These are phyloP conservation scores for Botrytis medusae DNA, from an alignment of 2,329 filamentous ascomycete species.

Conservation along the genomic window DNA sequence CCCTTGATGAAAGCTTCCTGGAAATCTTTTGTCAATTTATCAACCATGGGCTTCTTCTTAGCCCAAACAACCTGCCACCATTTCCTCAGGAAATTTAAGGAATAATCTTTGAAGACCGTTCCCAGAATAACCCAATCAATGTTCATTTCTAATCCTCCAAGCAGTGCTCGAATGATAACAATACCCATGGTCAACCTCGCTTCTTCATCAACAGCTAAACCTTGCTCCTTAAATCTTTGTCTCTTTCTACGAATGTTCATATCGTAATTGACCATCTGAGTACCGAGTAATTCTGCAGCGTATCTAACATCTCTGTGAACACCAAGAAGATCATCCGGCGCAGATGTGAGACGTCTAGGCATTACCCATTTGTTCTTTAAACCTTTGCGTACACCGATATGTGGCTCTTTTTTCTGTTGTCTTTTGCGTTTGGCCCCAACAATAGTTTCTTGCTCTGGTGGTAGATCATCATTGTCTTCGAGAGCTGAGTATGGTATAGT, in stretches of 20 bases:
- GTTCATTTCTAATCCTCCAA: slow-evolving; percentile 59
- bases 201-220: slow-evolving; percentile 45
- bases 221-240: slow-evolving; percentile 37
- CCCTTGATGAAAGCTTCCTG: slow-evolving; percentile 64
- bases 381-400: slow-evolving; percentile 19
- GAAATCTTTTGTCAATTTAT: slow-evolving; percentile 61
- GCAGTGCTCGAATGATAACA: slow-evolving; percentile 55
- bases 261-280: slow-evolving; percentile 22
- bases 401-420: slow-evolving; percentile 15
- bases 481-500: slow-evolving; percentile 47
- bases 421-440: background rate
- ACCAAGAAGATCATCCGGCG: slow-evolving; percentile 19
- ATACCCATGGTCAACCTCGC: slow-evolving; percentile 56
- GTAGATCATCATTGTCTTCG: slow-evolving; percentile 33
- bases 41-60: slow-evolving; percentile 53
- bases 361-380: slow-evolving; percentile 21
- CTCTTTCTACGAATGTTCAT: slow-evolving; percentile 16
- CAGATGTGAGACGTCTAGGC: slow-evolving; percentile 19
- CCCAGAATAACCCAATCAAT: slow-evolving; percentile 62
- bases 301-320: slow-evolving; percentile 20
- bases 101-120: slow-evolving; percentile 55
- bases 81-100: slow-evolving; percentile 51
- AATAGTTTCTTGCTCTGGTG: slow-evolving; percentile 9
- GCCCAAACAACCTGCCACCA: slow-evolving; percentile 56
- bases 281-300: slow-evolving; percentile 18